Percentiles rank a stretch among this genome's conserved stretches.
Evolutionary conservation across 2,329 filamentous ascomycete genomes (phyloP).

Genomic region (Cladosporium sp.): DNA sequence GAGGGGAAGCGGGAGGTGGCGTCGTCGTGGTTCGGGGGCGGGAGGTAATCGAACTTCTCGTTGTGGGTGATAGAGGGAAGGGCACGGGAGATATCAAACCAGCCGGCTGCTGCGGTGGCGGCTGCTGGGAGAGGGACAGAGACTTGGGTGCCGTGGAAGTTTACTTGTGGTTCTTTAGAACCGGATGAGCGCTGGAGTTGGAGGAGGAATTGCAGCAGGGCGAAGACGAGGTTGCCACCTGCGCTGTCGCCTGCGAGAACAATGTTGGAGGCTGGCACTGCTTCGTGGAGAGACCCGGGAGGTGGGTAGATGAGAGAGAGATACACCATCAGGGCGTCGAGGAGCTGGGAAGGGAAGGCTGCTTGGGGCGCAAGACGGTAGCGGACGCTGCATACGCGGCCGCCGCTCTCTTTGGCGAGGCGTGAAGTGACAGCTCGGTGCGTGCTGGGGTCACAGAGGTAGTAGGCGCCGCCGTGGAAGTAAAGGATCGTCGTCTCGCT

Average conservation of each 20-base stretch:
- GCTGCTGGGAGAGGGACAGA: slow-evolving; percentile 64
- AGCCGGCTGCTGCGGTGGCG: slow-evolving; percentile 60
- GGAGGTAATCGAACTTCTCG: slow-evolving; percentile 60
- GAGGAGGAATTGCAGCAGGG: slow-evolving; percentile 64
- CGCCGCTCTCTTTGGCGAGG: slow-evolving; percentile 63
- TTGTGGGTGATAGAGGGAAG: slow-evolving; percentile 54
- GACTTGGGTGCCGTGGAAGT: slow-evolving; percentile 58
- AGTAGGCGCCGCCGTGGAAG: slow-evolving; percentile 74
- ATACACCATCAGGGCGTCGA: slow-evolving; percentile 71
- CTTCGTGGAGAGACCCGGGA: slow-evolving; percentile 60
- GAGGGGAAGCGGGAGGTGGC: slow-evolving; percentile 36
- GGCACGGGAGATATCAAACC: slow-evolving; percentile 66
- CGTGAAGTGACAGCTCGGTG: slow-evolving; percentile 58
- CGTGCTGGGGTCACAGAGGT: slow-evolving; percentile 64
- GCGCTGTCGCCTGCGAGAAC: slow-evolving; percentile 72
- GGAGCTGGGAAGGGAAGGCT: slow-evolving; percentile 68
- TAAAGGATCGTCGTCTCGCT: slow-evolving; percentile 64
- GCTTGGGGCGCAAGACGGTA: slow-evolving; percentile 72
- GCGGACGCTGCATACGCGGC: slow-evolving; percentile 66
- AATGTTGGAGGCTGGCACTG: slow-evolving; percentile 62
- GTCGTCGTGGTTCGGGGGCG: slow-evolving; percentile 36
- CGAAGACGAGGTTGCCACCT: slow-evolving; percentile 66
- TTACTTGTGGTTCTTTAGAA: slow-evolving; percentile 45
- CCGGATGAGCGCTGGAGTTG: slow-evolving; percentile 49
- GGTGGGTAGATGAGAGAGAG: slow-evolving; percentile 70